These are phyloP conservation scores for Exophiala sideris DNA, from an alignment of 2,329 filamentous ascomycete genomes.

Conservation along the genomic window DNA sequence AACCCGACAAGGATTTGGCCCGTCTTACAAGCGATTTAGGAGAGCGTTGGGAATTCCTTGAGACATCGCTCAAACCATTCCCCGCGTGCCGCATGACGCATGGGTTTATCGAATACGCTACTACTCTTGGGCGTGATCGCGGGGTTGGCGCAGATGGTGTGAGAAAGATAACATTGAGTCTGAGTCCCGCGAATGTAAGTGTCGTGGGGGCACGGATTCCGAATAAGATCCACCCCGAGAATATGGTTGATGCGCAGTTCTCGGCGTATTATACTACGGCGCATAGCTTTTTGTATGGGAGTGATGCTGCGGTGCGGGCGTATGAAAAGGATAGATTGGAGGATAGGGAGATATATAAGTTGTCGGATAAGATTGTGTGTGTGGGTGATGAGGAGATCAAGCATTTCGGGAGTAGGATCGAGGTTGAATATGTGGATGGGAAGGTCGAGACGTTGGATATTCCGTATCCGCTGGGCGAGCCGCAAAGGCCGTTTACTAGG, in stretches of 20 bases:
- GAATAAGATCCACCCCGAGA: slow-evolving; percentile 36
- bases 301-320: slow-evolving; percentile 13
- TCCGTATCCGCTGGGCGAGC: slow-evolving; percentile 24
- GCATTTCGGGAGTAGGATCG: slow-evolving; percentile 19
- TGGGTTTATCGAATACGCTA: slow-evolving; percentile 24
- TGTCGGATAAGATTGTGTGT: slow-evolving; percentile 24
- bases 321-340: slow-evolving; percentile 17
- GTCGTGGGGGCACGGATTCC: slow-evolving; percentile 35
- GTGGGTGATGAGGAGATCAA: slow-evolving; percentile 16
- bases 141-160: slow-evolving; percentile 8
- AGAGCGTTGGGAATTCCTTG: slow-evolving; percentile 23
- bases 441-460: slow-evolving; percentile 17
- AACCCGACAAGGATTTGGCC: slow-evolving; percentile 13
- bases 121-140: slow-evolving; percentile 12
- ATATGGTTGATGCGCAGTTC: slow-evolving; percentile 37
- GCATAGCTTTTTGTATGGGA: slow-evolving; percentile 23
- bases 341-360: slow-evolving; percentile 13
- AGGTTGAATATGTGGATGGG: slow-evolving; percentile 22
- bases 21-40: slow-evolving; percentile 20
- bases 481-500: slow-evolving; percentile 24
- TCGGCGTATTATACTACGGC: slow-evolving; percentile 36
- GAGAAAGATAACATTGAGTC: slow-evolving; percentile 12
- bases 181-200: slow-evolving; percentile 21
- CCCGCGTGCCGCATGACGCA: slow-evolving; percentile 28
- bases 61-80: slow-evolving; percentile 26